Conservation (phyloP, 495 filamentous ascomycete genomes). For the Penicillium dipodomyicola region DNA sequence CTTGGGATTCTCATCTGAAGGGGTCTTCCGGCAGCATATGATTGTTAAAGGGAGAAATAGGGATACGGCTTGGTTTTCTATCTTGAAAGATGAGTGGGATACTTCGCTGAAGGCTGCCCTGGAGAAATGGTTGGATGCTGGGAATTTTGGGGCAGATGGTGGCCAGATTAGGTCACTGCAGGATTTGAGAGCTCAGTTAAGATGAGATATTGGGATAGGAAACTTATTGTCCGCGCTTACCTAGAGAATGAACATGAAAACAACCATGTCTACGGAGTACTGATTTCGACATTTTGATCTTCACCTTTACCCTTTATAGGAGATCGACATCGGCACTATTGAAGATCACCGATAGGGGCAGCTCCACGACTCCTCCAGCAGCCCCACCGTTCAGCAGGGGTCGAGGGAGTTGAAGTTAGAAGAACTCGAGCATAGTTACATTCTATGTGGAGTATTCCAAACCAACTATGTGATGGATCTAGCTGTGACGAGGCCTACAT, state of each 20-base stretch:
- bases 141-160: conserved; percentile 50
- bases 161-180: conserved; percentile 40
- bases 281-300: background rate
- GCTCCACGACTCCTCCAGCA: background rate
- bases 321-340: background rate
- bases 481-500: background rate
- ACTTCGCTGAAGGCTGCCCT: conserved; percentile 41
- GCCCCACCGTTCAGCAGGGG: background rate
- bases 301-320: background rate
- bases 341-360: background rate
- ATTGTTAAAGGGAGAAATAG: conserved; percentile 53
- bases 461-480: background rate
- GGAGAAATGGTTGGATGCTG: conserved; percentile 46
- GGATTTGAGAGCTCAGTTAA: conserved; percentile 13
- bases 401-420: background rate
- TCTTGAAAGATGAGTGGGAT: conserved; percentile 53
- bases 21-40: conserved; percentile 55
- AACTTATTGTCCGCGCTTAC: too few relatives aligned
- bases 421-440: background rate
- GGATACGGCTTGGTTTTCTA: conserved; percentile 56
- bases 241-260: background rate
- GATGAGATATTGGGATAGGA: background rate
- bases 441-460: background rate
- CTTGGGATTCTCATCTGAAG: conserved; percentile 54
- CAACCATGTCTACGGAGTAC: background rate